Base-by-base conservation (phyloP, 345 rosid genomes). In the Gossypium mustelinum region DNA sequence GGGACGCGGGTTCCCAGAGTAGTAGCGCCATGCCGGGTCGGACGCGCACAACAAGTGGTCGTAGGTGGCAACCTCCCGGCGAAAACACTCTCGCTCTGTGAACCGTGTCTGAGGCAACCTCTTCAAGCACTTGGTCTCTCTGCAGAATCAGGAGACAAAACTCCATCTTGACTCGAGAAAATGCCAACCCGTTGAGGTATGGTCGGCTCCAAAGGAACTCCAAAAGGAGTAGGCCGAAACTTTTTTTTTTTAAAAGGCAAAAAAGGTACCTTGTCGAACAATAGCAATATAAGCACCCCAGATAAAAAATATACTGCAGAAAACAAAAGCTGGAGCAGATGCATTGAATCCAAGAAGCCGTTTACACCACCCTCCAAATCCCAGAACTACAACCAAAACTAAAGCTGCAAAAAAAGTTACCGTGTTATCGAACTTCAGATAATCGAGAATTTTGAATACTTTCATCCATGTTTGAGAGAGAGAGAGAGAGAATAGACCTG, bases 301-400 rank as follows among this genome's bases (percentile, higher is more conserved):
- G 18, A 85, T 11, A 75, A 86, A 87, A 18, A 82, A 45, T 27
- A 82, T 48, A 47, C 20, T 85, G 79, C 75, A 75, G 84, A 87
- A 78, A 24, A 89, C 90, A 34, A 86, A 78, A 73, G 87, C 91
- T 20, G 90, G 83, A 60, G 91, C 90, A 0, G 90, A 87, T 12
- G 86, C 82, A 75, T 41, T 44, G 65, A 85, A 78, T 68, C 87
- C 85, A 64, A 82, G 76, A 22, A 86, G 70, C 77, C 83, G 82
- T 81, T 86, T 81, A 55, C 81, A 86, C 81, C 82, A 76, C 68
- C 87, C 76, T 29, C 86, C 85, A 24, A 84, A 10, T 3, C 84
- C 94, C 54, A 81, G 16, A 45, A 81, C 80, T 48, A 81, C 48
- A 47, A 85, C 62, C 34, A 85, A 17, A 70, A 82, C 63, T 73